Percentiles rank a stretch among this genome's conserved stretches.
These are phyloP conservation scores for Colletotrichum siamense DNA, from an alignment of 2,329 filamentous ascomycete genomes.

Conservation along the genomic window DNA sequence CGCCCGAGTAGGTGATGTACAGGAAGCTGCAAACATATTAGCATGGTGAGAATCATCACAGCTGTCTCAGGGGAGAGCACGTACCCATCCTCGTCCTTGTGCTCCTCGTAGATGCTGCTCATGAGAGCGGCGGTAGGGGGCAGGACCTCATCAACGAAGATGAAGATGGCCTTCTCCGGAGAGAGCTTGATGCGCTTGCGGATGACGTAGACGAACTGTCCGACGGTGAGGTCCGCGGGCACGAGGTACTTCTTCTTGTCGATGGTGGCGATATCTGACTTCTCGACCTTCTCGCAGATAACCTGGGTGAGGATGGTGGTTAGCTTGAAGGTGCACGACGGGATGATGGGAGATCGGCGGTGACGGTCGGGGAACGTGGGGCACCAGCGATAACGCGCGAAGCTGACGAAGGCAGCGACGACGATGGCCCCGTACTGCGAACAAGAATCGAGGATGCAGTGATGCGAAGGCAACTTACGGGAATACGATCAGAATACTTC, in stretches of 20 bases:
- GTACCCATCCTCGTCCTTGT: slow-evolving; percentile 83
- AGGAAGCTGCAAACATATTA: slow-evolving; percentile 69
- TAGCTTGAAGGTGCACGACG: slow-evolving; percentile 18
- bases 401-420: background rate
- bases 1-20: slow-evolving; percentile 99
- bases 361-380: slow-evolving; percentile 18
- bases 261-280: slow-evolving; percentile 98
- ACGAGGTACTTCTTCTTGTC: slow-evolving; percentile 99
- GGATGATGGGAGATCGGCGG: slow-evolving; percentile 5
- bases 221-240: slow-evolving; percentile 95
- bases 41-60: background rate
- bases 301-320: slow-evolving; percentile 62
- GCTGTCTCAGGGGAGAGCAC: slow-evolving; percentile 26
- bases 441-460: background rate
- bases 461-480: slow-evolving; percentile 66
- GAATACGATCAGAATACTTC: slow-evolving; percentile 98
- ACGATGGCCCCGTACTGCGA: background rate
- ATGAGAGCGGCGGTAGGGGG: slow-evolving; percentile 96
- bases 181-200: slow-evolving; percentile 99
- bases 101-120: slow-evolving; percentile 99
- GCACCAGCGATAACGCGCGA: slow-evolving; percentile 13
- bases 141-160: slow-evolving; percentile 98
- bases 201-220: slow-evolving; percentile 99
- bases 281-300: slow-evolving; percentile 99
- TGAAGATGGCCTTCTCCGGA: slow-evolving; percentile 99